Percentiles rank a stretch among this genome's conserved stretches.
Evolutionary conservation across 2,329 filamentous ascomycete genomes (phyloP).

Genomic region (Pseudocercospora pini-densiflorae): DNA sequence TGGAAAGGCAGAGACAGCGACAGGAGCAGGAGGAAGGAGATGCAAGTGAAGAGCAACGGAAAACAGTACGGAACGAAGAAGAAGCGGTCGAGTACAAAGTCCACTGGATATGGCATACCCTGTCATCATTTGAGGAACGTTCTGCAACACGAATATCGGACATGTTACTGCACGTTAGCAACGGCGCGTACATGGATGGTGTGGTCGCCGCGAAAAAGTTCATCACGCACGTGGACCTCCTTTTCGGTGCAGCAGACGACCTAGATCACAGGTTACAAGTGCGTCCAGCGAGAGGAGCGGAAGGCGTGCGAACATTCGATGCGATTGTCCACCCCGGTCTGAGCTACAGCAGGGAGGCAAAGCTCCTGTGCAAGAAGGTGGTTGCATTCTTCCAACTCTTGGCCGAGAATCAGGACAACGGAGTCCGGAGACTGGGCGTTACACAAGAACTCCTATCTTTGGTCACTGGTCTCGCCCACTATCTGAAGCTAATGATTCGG

Average conservation of each 20-base stretch:
- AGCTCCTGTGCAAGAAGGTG: constrained; percentile 99
- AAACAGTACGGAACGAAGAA: constrained; percentile 79
- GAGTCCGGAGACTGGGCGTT: constrained; percentile 88
- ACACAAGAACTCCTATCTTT: constrained; percentile 98
- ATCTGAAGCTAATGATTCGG: constrained; percentile 94
- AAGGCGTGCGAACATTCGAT: constrained; percentile 38
- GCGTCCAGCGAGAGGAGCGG: constrained; percentile 42
- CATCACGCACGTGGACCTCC: constrained; percentile 91
- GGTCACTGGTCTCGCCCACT: constrained; percentile 94
- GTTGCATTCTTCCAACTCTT: constrained; percentile 96
- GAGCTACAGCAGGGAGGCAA: constrained; percentile 93
- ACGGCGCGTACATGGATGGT: constrained; percentile 93
- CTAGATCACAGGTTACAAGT: constrained; percentile 74
- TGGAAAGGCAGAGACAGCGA: constrained; percentile 34
- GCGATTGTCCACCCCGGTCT: constrained; percentile 63
- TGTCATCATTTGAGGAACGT: constrained; percentile 96
- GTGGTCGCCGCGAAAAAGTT: constrained; percentile 95
- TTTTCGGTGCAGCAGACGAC: constrained; percentile 86
- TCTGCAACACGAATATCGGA: constrained; percentile 98
- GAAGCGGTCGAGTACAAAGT: constrained; percentile 98
- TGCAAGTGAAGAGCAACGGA: constrained; percentile 70
- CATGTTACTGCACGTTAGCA: constrained; percentile 98
- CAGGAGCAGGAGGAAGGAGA: constrained; percentile 51
- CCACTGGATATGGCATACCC: constrained; percentile 95
- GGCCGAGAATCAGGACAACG: constrained; percentile 91